Percentiles rank a stretch among this genome's conserved stretches.
Conservation (phyloP, 2,329 filamentous ascomycete genomes). For the Chaetomium sp. region DNA sequence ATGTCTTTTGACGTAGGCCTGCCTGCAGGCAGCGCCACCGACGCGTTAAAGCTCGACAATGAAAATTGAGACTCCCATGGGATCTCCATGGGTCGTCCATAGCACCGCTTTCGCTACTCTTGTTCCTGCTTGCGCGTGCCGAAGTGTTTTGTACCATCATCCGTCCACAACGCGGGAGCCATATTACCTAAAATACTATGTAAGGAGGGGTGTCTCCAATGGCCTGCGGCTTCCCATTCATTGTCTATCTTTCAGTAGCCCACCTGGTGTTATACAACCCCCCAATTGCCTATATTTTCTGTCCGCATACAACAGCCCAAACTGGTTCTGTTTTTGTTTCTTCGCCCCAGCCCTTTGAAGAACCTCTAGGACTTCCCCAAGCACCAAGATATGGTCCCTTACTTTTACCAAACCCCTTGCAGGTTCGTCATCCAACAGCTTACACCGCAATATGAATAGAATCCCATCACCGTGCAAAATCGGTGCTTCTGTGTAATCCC, state of each 20-base stretch:
- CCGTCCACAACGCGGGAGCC: slow-evolving; percentile 9
- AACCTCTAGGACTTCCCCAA: slow-evolving; percentile 45
- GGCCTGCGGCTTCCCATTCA: slow-evolving; percentile 1
- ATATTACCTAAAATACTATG: neutral
- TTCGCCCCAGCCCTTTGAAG: slow-evolving; percentile 27
- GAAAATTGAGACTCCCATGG: neutral
- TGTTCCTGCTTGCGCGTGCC: slow-evolving; percentile 1
- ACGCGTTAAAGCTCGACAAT: neutral
- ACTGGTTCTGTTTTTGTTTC: slow-evolving; percentile 24
- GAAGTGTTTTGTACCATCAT: neutral
- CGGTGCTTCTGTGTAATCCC: slow-evolving; percentile 29
- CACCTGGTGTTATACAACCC: slow-evolving; percentile 47
- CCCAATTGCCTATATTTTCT: slow-evolving; percentile 42
- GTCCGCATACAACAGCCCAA: slow-evolving; percentile 45
- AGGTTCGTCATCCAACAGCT: slow-evolving; percentile 32
- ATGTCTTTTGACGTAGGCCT: neutral
- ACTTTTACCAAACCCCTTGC: slow-evolving; percentile 39
- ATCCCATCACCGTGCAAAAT: slow-evolving; percentile 46
- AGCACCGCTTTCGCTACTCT: neutral
- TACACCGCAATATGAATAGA: slow-evolving; percentile 42
- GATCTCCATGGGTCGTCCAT: neutral
- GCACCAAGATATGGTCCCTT: slow-evolving; percentile 46
- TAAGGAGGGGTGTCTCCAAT: too few relatives aligned
- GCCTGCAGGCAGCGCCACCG: neutral
- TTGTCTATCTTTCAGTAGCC: neutral